phyloP scores from a whole-genome alignment of 768 basidiomycete species.

The Sporobolomyces pararoseus region DNA sequence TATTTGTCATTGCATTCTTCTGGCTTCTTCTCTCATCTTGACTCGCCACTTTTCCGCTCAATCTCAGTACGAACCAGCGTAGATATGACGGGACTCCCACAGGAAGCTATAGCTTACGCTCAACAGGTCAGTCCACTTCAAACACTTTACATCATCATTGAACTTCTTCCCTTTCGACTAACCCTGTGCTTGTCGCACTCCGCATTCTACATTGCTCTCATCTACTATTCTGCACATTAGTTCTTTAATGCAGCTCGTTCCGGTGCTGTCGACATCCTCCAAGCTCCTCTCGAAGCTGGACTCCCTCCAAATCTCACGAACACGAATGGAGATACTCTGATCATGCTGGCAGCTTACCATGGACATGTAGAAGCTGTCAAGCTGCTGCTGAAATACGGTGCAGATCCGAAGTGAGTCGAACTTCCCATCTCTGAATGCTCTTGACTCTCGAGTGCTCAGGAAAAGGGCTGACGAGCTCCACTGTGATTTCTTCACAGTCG shows the following conservation, averaged over 20 bases:
- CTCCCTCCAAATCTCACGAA: slow-evolving; percentile 71
- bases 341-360: slow-evolving; percentile 73
- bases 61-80: not conserved
- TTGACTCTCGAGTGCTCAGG: no score
- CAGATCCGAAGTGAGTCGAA: slow-evolving; percentile 52
- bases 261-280: slow-evolving; percentile 7
- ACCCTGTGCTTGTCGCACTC: not conserved
- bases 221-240: not conserved
- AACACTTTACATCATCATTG: not conserved
- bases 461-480: no score
- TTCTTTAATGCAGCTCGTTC: slow-evolving; percentile 31
- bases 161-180: not conserved
- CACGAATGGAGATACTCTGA: slow-evolving; percentile 67
- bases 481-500: slow-evolving; percentile 56
- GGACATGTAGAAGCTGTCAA: slow-evolving; percentile 60
- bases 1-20: no score
- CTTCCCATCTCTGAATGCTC: not conserved
- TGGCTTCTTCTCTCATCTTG: not conserved
- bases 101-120: slow-evolving; percentile 32
- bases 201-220: not conserved
- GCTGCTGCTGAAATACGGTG: slow-evolving; percentile 58
- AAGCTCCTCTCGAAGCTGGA: slow-evolving; percentile 49
- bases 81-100: slow-evolving; percentile 9
- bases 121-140: slow-evolving; percentile 8
- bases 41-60: not conserved